phyloP scores from a whole-genome alignment of 2,329 filamentous ascomycete species.

The Ophiostoma ips region DNA sequence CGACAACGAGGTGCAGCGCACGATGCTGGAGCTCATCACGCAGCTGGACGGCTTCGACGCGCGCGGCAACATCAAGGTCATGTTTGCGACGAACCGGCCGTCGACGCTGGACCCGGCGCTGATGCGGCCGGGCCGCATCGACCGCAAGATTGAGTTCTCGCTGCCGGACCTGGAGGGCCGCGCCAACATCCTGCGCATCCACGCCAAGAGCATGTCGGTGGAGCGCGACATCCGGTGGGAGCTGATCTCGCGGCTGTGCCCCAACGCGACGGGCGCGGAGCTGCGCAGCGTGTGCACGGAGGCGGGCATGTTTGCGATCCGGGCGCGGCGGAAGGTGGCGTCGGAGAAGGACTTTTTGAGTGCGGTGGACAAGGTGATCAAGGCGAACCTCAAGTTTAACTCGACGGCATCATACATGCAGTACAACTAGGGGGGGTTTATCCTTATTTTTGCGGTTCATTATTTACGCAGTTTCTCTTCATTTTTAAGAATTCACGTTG shows the following conservation, averaged over 20 bases:
- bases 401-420: slow-evolving; percentile 96
- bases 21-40: slow-evolving; percentile 96
- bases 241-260: slow-evolving; percentile 90
- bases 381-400: slow-evolving; percentile 99
- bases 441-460: background rate
- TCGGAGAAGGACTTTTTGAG: slow-evolving; percentile 98
- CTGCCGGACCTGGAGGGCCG: slow-evolving; percentile 93
- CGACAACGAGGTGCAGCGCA: slow-evolving; percentile 94
- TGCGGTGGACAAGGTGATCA: slow-evolving; percentile 98
- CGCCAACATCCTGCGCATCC: slow-evolving; percentile 94
- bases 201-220: slow-evolving; percentile 99
- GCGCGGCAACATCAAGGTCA: slow-evolving; percentile 96
- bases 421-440: slow-evolving; percentile 61
- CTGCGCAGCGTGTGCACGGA: slow-evolving; percentile 93
- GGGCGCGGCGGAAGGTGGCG: slow-evolving; percentile 87
- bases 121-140: slow-evolving; percentile 93
- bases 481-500: background rate
- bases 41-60: slow-evolving; percentile 98
- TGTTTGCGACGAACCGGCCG: slow-evolving; percentile 99
- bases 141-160: slow-evolving; percentile 98
- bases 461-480: background rate
- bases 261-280: slow-evolving; percentile 93
- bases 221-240: slow-evolving; percentile 99
- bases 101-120: slow-evolving; percentile 91
- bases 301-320: slow-evolving; percentile 96